Evolutionary conservation across 2,329 filamentous ascomycete species (phyloP).

Genomic region (Trichoderma lentiforme): DNA sequence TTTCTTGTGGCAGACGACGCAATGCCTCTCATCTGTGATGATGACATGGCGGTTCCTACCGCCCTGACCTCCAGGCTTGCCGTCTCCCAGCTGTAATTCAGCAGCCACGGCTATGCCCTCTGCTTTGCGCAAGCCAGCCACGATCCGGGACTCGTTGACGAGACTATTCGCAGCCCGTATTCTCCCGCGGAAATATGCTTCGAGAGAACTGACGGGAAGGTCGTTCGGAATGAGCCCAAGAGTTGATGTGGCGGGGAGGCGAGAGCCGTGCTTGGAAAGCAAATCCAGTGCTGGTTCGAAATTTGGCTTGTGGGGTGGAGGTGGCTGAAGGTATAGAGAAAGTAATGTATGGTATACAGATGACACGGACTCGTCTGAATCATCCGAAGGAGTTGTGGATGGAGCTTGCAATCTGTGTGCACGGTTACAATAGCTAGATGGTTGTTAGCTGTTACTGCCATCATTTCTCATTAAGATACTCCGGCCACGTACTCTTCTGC

Average conservation of each 20-base stretch:
- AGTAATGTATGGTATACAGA: conserved; percentile 92
- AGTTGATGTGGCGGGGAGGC: conserved; percentile 82
- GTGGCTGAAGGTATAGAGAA: conserved; percentile 82
- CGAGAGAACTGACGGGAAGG: conserved; percentile 74
- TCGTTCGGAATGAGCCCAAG: conserved; percentile 79
- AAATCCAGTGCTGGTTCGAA: conserved; percentile 79
- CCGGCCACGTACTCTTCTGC: conserved; percentile 77
- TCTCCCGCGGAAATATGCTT: conserved; percentile 86
- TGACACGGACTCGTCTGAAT: conserved; percentile 51
- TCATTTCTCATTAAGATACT: neutral
- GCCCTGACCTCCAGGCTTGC: conserved; percentile 48
- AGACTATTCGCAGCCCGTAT: conserved; percentile 82
- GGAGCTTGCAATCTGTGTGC: conserved; percentile 64
- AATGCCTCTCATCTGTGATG: conserved; percentile 83
- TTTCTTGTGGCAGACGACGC: conserved; percentile 88
- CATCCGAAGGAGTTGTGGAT: conserved; percentile 33
- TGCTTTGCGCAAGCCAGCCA: conserved; percentile 71
- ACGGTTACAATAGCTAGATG: conserved; percentile 76
- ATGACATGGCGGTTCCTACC: conserved; percentile 66
- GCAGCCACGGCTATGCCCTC: conserved; percentile 76
- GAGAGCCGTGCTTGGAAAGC: conserved; percentile 87
- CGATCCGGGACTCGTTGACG: conserved; percentile 75
- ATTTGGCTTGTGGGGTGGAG: conserved; percentile 66
- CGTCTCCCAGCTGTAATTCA: conserved; percentile 69
- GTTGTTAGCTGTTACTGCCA: neutral